phyloP scores from a whole-genome alignment of 2,329 filamentous ascomycete genomes.

The Ceratocystis smalleyi region DNA sequence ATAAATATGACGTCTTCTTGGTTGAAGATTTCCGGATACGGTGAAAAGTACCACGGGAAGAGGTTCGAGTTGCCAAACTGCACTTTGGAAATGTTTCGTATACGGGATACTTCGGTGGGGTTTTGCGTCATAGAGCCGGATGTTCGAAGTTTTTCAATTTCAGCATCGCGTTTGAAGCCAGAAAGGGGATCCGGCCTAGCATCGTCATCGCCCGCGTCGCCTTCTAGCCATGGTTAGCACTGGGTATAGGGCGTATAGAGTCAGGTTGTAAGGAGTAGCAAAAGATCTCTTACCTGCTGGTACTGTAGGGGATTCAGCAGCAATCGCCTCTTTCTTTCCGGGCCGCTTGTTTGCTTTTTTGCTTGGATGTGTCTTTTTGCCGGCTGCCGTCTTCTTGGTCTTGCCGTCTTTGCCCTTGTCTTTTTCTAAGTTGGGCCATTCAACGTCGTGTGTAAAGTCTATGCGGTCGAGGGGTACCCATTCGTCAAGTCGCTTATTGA shows the following conservation, averaged over 20 bases:
- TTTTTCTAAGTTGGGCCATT: conserved; percentile 90
- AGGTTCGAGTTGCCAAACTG: conserved; percentile 88
- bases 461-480: conserved; percentile 76
- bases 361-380: conserved; percentile 39
- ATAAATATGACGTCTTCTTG: conserved; percentile 86
- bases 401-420: conserved; percentile 60
- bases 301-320: conserved; percentile 35
- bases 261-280: not conserved
- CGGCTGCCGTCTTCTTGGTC: conserved; percentile 51
- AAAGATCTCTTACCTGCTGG: conserved; percentile 9
- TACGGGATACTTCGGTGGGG: conserved; percentile 87
- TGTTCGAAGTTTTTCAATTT: conserved; percentile 90
- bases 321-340: conserved; percentile 38
- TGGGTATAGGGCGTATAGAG: not conserved
- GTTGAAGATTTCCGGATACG: conserved; percentile 79
- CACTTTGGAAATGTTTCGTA: conserved; percentile 83
- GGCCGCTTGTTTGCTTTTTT: conserved; percentile 45
- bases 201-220: conserved; percentile 38
- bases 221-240: conserved; percentile 20
- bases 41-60: conserved; percentile 98
- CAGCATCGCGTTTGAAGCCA: conserved; percentile 64
- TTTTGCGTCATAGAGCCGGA: conserved; percentile 98
- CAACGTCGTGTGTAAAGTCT: conserved; percentile 77
- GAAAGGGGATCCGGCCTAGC: conserved; percentile 21
- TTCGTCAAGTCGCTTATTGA: conserved; percentile 76